phyloP scores from a whole-genome alignment of 129 eudicot species.

The Flaveria linearis region DNA sequence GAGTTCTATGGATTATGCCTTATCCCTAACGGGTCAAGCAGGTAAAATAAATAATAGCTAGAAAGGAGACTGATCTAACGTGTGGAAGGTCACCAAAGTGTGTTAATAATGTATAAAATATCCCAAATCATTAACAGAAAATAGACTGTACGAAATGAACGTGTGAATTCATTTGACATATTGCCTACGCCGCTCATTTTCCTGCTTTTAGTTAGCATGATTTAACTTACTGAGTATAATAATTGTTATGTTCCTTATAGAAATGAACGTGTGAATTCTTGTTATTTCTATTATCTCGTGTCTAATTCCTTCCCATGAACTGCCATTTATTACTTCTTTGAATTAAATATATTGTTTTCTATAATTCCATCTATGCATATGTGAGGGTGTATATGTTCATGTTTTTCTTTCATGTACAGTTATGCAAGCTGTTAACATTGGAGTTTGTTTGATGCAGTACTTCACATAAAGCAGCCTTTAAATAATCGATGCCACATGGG shows the following conservation, averaged over 20 bases:
- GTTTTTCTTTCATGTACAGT: not conserved
- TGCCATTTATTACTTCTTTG: not conserved
- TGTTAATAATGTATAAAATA: not conserved
- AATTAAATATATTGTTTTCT: not conserved
- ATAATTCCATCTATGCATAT: not conserved
- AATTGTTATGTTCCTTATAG: not conserved
- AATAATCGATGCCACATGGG: constrained; percentile 79
- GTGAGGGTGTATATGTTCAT: constrained; percentile 8
- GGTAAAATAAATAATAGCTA: not conserved
- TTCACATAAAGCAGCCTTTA: constrained; percentile 61
- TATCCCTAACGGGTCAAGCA: not conserved
- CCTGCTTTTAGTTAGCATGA: not conserved
- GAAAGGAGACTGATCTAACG: not conserved
- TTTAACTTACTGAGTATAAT: not conserved
- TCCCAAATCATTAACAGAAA: not conserved
- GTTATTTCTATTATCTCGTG: not conserved
- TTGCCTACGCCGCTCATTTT: not conserved
- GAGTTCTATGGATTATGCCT: not conserved
- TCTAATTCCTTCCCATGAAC: not conserved
- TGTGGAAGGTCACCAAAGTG: constrained; percentile 9
- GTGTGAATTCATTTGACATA: not conserved
- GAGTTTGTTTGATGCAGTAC: constrained; percentile 48
- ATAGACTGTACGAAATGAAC: not conserved
- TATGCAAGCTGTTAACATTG: constrained; percentile 17
- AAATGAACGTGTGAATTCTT: not conserved